Percentiles rank a stretch among this genome's conserved stretches.
phyloP scores from a whole-genome alignment of 1,284 basidiomycete species.

The Ganoderma multipileum region DNA sequence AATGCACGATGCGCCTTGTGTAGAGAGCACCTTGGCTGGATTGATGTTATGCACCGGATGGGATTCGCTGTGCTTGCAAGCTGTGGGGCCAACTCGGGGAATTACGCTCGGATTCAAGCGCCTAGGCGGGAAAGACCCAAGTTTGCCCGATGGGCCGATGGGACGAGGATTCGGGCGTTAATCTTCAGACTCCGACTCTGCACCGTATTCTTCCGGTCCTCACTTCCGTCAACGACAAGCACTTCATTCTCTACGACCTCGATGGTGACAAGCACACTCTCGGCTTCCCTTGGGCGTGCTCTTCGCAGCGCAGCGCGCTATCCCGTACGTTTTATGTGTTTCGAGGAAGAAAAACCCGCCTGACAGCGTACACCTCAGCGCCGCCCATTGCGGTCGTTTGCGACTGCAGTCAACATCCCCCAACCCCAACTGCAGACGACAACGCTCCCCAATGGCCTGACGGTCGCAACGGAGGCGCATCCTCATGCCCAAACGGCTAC shows the following conservation, averaged over 20 bases:
- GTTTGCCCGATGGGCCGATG: neutral
- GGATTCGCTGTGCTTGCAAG: neutral
- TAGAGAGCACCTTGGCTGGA: too few relatives aligned
- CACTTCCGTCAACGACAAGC: conserved; percentile 35
- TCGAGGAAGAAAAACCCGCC: neutral
- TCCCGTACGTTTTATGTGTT: conserved; percentile 49
- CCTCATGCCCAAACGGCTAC: conserved; percentile 97
- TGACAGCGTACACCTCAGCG: conserved; percentile 36
- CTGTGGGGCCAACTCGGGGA: conserved; percentile 25
- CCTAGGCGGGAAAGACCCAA: conserved; percentile 9
- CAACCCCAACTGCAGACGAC: conserved; percentile 87
- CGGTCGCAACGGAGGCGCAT: conserved; percentile 92
- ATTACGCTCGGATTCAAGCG: conserved; percentile 26
- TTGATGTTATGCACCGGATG: too few relatives aligned
- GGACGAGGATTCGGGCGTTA: neutral
- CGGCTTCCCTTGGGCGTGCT: conserved; percentile 63
- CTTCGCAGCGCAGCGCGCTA: conserved; percentile 64
- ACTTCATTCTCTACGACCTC: conserved; percentile 42
- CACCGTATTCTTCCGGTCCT: conserved; percentile 36
- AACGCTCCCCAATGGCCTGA: conserved; percentile 90
- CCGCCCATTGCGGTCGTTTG: conserved; percentile 60
- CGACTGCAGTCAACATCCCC: conserved; percentile 71
- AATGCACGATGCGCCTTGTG: too few relatives aligned
- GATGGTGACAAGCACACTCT: conserved; percentile 74
- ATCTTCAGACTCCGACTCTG: conserved; percentile 14